Evolutionary conservation across 176 grass and related monocot genomes (phyloP).

Genomic region (Sorghum bicolor): Sorghum_bicolor_NCBIv3 NC_012872.2:57446001-57446500

Average conservation of each 20-base stretch:
- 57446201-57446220: neutral
- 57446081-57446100: no score
- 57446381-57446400: no score
- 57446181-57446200: neutral
- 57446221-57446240: neutral
- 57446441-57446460: no score
- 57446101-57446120: neutral
- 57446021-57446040: no score
- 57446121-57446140: neutral
- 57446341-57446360: neutral
- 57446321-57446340: neutral
- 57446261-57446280: neutral
- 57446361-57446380: neutral
- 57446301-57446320: neutral
- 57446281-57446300: neutral
- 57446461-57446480: neutral
- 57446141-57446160: neutral
- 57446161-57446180: neutral
- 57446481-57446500: neutral
- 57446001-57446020: no score
- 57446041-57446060: no score
- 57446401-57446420: no score
- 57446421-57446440: no score
- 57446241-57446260: neutral
- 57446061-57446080: neutral